Evolutionary conservation across 1,284 basidiomycete genomes (phyloP), one percentile per base, ranked within the genome.

Genomic region (Salmacisia buchloeana): DNA sequence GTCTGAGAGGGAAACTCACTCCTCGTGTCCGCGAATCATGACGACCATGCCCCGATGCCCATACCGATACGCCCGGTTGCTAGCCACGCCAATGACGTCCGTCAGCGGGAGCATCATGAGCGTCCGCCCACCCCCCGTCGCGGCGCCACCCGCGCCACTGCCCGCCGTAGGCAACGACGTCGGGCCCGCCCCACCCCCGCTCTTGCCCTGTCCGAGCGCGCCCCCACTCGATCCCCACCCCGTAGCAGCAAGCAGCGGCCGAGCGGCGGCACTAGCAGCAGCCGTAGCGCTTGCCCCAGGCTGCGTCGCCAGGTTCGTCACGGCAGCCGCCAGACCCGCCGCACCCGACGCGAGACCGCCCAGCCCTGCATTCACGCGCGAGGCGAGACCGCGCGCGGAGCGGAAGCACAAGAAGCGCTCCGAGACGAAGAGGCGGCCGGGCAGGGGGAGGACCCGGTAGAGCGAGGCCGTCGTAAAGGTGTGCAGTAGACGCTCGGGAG

Each of bases 71-170:
- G 92, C 91, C 77, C 89, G 91, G 18, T 90, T 88, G 74, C 86
- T 88, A 79, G 96, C 90, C 7, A 87, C 85, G 10, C 90, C 86
- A 36, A 96, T 83, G 54, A 97, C 85, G 77, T 97, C 94, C 59
- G 86, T 85, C 61, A 96, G 86, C 4, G 94, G 94, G 21, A 97
- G 83, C 35, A 94, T 87, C 94, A 98, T 97, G 90, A 96, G 75
- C 18, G 72, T 76, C 23, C 70, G 56, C 0, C 74, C 73, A 13
- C 46, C 46, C 9, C 46, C 46, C 21, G 46, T 52, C 46, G 46
- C 46, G 25, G 46, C 46, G 23, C 46, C 46, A 27, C 46, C 46
- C 5, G 46, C 46, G 13, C 46, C 46, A 31, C 46, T 52, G 13
- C 46, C 46, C 15, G 46, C 46, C 23, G 46, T 52, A 15, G 46